Conservation (phyloP, 768 basidiomycete species). For the Omphalotus guepiniiformis region DNA sequence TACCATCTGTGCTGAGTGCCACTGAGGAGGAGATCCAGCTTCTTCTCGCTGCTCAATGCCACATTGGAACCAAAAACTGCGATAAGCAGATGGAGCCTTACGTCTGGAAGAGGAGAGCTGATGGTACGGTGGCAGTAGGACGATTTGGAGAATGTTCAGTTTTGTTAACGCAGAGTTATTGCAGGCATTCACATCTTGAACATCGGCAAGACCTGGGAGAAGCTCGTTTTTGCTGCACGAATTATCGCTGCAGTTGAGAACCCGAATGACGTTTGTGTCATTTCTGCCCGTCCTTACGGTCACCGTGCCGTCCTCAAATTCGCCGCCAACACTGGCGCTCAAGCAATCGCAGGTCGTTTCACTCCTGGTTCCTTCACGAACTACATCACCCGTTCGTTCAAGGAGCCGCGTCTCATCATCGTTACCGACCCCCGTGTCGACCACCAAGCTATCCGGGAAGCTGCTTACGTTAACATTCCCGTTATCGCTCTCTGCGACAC, state of each 20-base stretch:
- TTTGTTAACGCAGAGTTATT: conserved; percentile 12
- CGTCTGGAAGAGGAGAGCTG: conserved; percentile 93
- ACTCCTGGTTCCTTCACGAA: conserved; percentile 99
- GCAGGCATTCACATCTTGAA: conserved; percentile 94
- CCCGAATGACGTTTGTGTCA: conserved; percentile 96
- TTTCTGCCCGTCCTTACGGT: conserved; percentile 97
- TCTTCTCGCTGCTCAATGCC: conserved; percentile 91
- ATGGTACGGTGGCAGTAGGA: conserved; percentile 67
- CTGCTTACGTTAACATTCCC: conserved; percentile 99
- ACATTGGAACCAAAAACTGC: conserved; percentile 98
- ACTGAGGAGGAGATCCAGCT: conserved; percentile 98
- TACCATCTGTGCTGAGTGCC: conserved; percentile 88
- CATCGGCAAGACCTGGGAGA: conserved; percentile 99
- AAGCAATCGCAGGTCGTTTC: conserved; percentile 98
- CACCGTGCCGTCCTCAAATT: conserved; percentile 99
- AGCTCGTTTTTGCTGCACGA: conserved; percentile 96
- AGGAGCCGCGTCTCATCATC: conserved; percentile 97
- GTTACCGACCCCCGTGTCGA: conserved; percentile 99
- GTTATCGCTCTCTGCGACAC: conserved; percentile 99
- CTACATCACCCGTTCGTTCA: conserved; percentile 99
- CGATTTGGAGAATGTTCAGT: neutral
- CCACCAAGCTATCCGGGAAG: conserved; percentile 99
- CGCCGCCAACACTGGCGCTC: conserved; percentile 96
- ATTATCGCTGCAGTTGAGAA: conserved; percentile 97
- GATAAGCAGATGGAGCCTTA: conserved; percentile 99